Evolutionary conservation across 106 monocot genomes (phyloP).

Genomic region (Apostasia shenzhenica): DNA sequence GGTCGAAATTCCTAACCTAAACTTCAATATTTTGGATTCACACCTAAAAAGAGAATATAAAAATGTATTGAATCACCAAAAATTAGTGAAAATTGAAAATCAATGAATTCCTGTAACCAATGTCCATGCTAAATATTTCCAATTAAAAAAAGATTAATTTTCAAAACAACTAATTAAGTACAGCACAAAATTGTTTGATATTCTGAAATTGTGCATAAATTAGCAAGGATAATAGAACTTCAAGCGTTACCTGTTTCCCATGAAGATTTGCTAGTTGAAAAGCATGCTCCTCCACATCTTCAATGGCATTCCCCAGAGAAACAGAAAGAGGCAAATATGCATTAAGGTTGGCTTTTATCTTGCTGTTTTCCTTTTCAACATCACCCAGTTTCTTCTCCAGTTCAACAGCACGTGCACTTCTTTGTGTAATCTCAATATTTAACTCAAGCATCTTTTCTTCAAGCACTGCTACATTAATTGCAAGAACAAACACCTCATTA

Average conservation of each 20-base stretch:
- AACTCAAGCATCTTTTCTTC: constrained; percentile 61
- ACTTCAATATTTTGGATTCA: no score
- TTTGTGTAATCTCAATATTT: constrained; percentile 31
- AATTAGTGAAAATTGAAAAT: no score
- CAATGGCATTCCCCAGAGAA: constrained; percentile 30
- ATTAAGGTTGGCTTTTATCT: constrained; percentile 46
- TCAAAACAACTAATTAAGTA: no score
- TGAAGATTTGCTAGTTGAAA: constrained; percentile 22
- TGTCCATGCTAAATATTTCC: no score
- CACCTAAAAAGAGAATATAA: no score
- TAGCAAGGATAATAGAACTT: no score
- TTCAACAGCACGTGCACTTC: constrained; percentile 18
- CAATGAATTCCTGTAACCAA: no score
- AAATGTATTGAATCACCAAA: no score
- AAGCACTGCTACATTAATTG: constrained; percentile 35
- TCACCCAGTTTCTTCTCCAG: constrained; percentile 35
- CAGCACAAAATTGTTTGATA: no score
- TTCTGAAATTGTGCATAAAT: no score
- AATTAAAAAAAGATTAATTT: no score
- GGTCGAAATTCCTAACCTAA: no score
- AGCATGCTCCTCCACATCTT: constrained; percentile 33
- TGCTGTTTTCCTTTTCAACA: constrained; percentile 42
- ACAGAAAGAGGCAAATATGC: constrained; percentile 28
- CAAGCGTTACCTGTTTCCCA: not conserved
- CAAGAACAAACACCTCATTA: constrained; percentile 29